These are phyloP conservation scores for Leucosporidium creatinivorum DNA, from an alignment of 768 basidiomycete species.

Conservation along the genomic window DNA sequence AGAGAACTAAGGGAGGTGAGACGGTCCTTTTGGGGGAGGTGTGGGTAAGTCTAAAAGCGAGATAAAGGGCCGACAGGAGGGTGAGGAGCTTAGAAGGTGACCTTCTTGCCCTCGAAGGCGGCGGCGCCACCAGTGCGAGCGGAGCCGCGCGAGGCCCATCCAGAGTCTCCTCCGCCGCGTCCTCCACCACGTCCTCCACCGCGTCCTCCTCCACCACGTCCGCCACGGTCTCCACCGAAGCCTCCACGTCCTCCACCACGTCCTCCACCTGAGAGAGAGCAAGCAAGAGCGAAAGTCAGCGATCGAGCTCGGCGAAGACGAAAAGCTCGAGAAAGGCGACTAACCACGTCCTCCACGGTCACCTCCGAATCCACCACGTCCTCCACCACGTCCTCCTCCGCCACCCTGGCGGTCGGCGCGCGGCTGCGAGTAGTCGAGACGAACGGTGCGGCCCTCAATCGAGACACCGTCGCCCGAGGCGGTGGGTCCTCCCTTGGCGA, in stretches of 20 bases:
- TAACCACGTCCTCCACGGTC: constrained; percentile 42
- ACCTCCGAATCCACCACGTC: constrained; percentile 25
- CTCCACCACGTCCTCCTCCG: constrained; percentile 43
- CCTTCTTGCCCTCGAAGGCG: constrained; percentile 52
- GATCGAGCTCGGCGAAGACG: neutral
- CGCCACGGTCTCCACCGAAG: constrained; percentile 34
- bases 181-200: constrained; percentile 35
- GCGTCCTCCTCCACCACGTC: constrained; percentile 43
- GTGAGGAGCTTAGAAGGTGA: constrained; percentile 36
- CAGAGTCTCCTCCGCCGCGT: constrained; percentile 15
- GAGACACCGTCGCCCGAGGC: constrained; percentile 54
- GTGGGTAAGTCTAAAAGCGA: too few species aligned
- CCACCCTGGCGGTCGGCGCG: constrained; percentile 56
- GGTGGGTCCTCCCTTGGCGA: constrained; percentile 43
- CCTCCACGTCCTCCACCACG: constrained; percentile 38
- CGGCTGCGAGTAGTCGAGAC: constrained; percentile 81
- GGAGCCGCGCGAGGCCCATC: constrained; percentile 32
- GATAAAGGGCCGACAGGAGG: neutral
- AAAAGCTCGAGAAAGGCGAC: constrained; percentile 33
- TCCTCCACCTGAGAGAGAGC: constrained; percentile 34
- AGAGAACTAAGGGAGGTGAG: constrained; percentile 1
- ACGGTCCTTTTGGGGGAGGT: too few species aligned
- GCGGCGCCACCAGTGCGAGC: constrained; percentile 59
- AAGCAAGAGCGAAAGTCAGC: neutral
- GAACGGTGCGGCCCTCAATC: constrained; percentile 68